Evolutionary conservation across 352 stramenopile genomes (phyloP).

Genomic region (Phytopythium aichiense): DNA sequence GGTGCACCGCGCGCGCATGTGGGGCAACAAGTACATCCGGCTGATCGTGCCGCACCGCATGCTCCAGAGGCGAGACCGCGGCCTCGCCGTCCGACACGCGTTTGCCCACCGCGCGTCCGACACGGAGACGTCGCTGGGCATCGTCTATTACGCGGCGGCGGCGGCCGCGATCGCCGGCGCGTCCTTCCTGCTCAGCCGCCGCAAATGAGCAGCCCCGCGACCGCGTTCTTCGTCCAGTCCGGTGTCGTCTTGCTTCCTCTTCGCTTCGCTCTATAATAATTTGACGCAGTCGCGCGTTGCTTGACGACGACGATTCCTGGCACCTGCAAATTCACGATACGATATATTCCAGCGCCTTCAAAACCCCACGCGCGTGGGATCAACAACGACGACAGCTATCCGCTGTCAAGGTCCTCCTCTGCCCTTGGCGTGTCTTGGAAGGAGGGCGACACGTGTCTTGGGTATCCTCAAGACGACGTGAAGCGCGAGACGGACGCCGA

Average conservation of each 20-base stretch:
- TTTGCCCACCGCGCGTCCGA: conserved; percentile 22
- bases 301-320: not conserved
- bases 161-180: conserved; percentile 71
- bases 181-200: conserved; percentile 75
- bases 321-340: not conserved
- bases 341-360: not conserved
- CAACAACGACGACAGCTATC: not conserved
- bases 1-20: conserved; percentile 68
- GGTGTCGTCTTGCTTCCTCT: not conserved
- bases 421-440: not conserved
- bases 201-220: conserved; percentile 27
- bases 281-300: not conserved
- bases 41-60: conserved; percentile 60
- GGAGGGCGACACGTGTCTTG: not conserved
- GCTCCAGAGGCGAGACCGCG: conserved; percentile 10
- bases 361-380: not conserved
- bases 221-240: not conserved
- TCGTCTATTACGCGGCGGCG: conserved; percentile 77
- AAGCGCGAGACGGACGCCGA: conserved; percentile 52
- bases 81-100: conserved; percentile 26
- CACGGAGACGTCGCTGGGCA: conserved; percentile 52
- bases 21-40: conserved; percentile 83
- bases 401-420: not conserved
- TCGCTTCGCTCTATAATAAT: not conserved
- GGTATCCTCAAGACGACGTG: conserved; percentile 17